These are phyloP conservation scores for Eucalyptus viminalis DNA, from an alignment of 345 rosid genomes.

Conservation along the genomic window DNA sequence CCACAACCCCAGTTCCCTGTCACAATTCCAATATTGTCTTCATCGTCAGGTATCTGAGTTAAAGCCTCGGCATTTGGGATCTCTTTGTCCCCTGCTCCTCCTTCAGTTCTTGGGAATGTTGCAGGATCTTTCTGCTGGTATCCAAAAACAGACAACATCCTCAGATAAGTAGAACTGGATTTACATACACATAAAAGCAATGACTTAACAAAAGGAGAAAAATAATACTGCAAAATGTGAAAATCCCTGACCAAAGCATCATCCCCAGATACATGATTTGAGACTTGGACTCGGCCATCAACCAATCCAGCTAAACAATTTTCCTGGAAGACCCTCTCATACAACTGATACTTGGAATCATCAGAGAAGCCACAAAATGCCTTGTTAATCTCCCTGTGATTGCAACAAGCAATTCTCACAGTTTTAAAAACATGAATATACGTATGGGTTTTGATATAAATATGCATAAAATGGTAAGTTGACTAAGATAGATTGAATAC, in stretches of 20 bases:
- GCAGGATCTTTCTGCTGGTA: conserved; percentile 10
- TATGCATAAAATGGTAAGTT: neutral
- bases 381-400: conserved; percentile 73
- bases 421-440: neutral
- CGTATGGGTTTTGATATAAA: neutral
- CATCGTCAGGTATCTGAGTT: conserved; percentile 2
- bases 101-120: conserved; percentile 12
- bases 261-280: neutral
- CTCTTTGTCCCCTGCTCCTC: neutral
- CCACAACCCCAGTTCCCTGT: conserved; percentile 99
- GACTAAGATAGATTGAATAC: neutral
- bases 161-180: neutral
- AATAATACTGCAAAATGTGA: neutral
- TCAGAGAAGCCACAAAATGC: conserved; percentile 83
- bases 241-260: conserved; percentile 3
- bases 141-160: neutral
- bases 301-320: conserved; percentile 4
- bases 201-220: neutral
- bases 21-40: conserved; percentile 50
- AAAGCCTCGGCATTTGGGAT: conserved; percentile 5
- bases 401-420: conserved; percentile 1
- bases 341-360: conserved; percentile 25
- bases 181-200: neutral
- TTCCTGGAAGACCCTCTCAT: conserved; percentile 14
- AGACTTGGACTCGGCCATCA: conserved; percentile 4